Evolutionary conservation across 202 grass and related monocot species (phyloP), one percentile per base, ranked within the genome.

Genomic region (Elaeis oleifera): DNA sequence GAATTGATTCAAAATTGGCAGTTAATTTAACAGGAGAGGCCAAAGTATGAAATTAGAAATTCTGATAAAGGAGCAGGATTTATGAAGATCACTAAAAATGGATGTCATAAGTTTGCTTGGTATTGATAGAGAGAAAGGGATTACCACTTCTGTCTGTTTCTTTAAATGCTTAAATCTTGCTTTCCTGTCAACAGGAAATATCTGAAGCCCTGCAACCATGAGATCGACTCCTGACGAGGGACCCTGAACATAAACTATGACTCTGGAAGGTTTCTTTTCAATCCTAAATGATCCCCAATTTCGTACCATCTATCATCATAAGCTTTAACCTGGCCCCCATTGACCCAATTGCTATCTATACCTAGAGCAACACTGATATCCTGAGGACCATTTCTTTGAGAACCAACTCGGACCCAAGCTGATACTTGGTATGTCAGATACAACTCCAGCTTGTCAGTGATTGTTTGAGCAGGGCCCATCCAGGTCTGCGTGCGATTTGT

Each of bases 351-450:
- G 57, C 73, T 79, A 61, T 90, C 91, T 8, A 88, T 71, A 14
- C 76, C 26, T 20, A 96, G 23, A 4, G 84, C 76, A 4, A 88
- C n/a, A 70, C 78, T 90, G 54, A 96, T 70, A 67, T 52, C 74
- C 67, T 96, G 84, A 27, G 74, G 65, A 18, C 65, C 72, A 3
- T 4, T 53, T 64, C 22, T 65, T 50, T 60, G 53, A 18, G 63
- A 65, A 52, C 75, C 78, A 23, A 90, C 59, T 68, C 91, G 87
- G 48, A 88, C 87, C 91, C 91, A 91, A 16, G 81, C 73, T 0
- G 91, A 88, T 23, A 96, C 74, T 65, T 96, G 91, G 65, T 96
- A 90, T 6, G 91, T 90, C 67, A 89, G 81, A n/a, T 83, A 76
- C 16, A 76, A 50, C 39, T 63, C 80, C 0, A 90, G 60, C 67